Conservation (phyloP, 2,329 filamentous ascomycete genomes). For the Trichoderma atroviride region DNA sequence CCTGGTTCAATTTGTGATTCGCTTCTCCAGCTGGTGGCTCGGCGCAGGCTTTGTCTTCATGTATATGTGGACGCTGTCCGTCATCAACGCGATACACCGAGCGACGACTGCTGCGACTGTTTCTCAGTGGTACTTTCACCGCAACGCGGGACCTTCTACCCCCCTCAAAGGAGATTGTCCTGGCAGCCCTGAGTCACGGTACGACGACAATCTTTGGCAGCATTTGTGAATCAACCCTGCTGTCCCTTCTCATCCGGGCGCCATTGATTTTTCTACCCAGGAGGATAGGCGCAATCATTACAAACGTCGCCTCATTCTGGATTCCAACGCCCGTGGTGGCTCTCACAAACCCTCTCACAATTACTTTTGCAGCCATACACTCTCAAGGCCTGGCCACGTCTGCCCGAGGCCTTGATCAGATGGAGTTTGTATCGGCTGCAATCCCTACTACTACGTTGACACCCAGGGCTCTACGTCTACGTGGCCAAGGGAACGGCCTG, state of each 20-base stretch:
- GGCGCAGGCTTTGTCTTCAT: constrained; percentile 90
- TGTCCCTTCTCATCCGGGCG: constrained; percentile 78
- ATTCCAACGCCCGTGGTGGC: constrained; percentile 83
- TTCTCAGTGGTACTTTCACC: constrained; percentile 99
- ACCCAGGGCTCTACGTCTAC: constrained; percentile 52
- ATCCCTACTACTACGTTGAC: constrained; percentile 74
- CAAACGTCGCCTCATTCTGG: constrained; percentile 75
- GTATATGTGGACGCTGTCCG: constrained; percentile 91
- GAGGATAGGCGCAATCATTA: constrained; percentile 65
- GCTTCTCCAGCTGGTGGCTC: constrained; percentile 90
- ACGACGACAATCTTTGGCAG: constrained; percentile 87
- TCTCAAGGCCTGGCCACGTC: constrained; percentile 79
- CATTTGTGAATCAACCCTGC: constrained; percentile 82
- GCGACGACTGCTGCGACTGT: constrained; percentile 92
- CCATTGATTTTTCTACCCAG: constrained; percentile 83
- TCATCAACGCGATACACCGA: constrained; percentile 86
- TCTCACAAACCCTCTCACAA: constrained; percentile 85
- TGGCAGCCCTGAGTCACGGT: constrained; percentile 80
- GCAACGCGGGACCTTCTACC: constrained; percentile 75
- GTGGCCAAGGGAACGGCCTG: constrained; percentile 57
- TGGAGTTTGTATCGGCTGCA: constrained; percentile 75
- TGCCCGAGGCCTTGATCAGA: constrained; percentile 76
- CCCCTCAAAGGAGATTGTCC: constrained; percentile 79
- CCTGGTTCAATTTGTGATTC: constrained; percentile 73
- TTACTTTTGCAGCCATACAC: constrained; percentile 94